A percentile compares a stretch with the other conserved stretches of the same genome.
Conservation (phyloP, 768 basidiomycete genomes). For the Leccinum boreale region DNA sequence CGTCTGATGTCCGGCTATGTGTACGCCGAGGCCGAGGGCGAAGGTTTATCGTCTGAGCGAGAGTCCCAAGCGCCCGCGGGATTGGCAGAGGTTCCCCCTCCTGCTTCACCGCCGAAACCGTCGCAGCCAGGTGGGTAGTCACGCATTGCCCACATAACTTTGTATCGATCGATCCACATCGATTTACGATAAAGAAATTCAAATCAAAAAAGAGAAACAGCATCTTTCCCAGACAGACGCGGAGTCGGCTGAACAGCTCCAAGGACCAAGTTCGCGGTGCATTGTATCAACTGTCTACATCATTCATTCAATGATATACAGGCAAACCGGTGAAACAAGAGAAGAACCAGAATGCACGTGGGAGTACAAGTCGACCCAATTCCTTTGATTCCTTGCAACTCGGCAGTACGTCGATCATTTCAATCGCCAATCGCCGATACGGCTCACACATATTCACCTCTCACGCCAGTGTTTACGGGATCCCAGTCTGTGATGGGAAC, state of each 20-base stretch:
- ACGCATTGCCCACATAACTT: not conserved
- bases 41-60: slow-evolving; percentile 2
- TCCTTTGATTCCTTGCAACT: not conserved
- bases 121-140: slow-evolving; percentile 1
- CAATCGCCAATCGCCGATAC: not conserved
- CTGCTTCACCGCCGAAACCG: slow-evolving; percentile 5
- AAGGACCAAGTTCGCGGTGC: not conserved
- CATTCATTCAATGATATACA: not conserved
- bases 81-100: not conserved
- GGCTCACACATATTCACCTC: not conserved
- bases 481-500: not conserved
- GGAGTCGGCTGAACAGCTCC: not conserved
- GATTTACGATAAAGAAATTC: not conserved
- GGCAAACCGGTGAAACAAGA: slow-evolving; percentile 19
- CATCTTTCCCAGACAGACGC: not conserved
- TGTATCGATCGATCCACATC: not conserved
- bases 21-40: slow-evolving; percentile 2
- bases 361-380: not conserved
- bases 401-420: slow-evolving; percentile 9
- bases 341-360: not conserved
- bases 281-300: not conserved
- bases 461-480: slow-evolving; percentile 1
- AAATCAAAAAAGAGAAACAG: slow-evolving; percentile 3
- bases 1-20: slow-evolving; percentile 5
- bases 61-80: not conserved